Evolutionary conservation across 345 rosid species (phyloP), one percentile per base, ranked within the genome.

Genomic region (Iberis pinnata): DNA sequence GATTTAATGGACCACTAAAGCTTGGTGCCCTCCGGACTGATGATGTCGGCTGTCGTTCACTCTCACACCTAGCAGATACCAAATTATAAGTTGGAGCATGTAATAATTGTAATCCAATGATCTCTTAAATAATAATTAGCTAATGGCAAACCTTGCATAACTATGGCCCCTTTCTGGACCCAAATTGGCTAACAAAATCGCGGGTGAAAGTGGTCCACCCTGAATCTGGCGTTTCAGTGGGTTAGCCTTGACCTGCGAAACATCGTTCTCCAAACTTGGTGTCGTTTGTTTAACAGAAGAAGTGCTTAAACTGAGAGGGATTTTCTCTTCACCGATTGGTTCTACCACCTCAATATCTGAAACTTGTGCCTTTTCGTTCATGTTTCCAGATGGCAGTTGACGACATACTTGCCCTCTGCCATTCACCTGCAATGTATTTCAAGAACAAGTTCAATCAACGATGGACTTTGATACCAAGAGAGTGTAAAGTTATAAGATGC

Each of bases 1-100:
- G 99, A 86, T 75, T 82, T 69, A 88, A 51, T 17, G 97, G 99
- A 65, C 99, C 99, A 43, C 99, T 93, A 66, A 88, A 83, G 76
- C 87, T 88, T n/a, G 97, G 97, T 51, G 73, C 82, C 59, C 68
- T 80, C 39, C 83, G 82, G 68, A 65, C 70, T 62, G 72, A 82
- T 58, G 79, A 20, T 42, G 45, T 49, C 47, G 72, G 68, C 60
- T 60, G 82, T 40, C 18, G 77, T 73, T 83, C 99, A 69, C 24
- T 69, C 73, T 83, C 95, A 69, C 61, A 70, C 75, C 99, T 93
- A 60, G 44, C 43, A 70, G 55, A 62, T 13, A 51, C 45, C 7
- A 53, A 61, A 42, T 35, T 18, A 12, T 24, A 56, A 49, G 53
- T 43, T 62, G 18, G 63, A 49, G 20, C 3, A 35, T 19, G 36